These are phyloP conservation scores for Mortierella claussenii DNA, from an alignment of 192 early-diverging fungal species.

Conservation along the genomic window DNA sequence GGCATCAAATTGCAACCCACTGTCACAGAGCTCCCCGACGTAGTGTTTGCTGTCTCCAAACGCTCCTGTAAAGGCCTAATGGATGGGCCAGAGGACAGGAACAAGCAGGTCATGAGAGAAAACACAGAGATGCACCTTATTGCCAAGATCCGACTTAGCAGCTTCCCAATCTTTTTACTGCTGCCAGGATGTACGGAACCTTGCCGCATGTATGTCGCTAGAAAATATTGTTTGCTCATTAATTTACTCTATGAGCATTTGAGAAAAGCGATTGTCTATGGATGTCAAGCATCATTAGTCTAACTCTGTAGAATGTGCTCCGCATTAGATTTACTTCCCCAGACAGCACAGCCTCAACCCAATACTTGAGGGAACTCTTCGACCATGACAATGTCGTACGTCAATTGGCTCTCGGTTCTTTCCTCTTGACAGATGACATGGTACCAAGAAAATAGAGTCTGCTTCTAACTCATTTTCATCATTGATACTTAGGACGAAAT, in stretches of 20 bases:
- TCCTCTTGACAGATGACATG: background rate
- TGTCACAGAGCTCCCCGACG: conserved; percentile 25
- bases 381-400: conserved; percentile 29
- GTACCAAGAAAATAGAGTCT: background rate
- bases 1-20: conserved; percentile 23
- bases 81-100: no score
- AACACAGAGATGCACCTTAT: conserved; percentile 44
- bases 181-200: conserved; percentile 23
- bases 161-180: conserved; percentile 26
- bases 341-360: conserved; percentile 3
- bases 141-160: conserved; percentile 19
- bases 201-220: conserved; percentile 35
- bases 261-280: no score
- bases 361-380: conserved; percentile 20
- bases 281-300: background rate
- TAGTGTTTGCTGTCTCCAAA: conserved; percentile 18
- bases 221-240: no score
- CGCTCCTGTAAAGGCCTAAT: no score
- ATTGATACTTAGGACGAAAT: conserved; percentile 19
- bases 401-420: no score
- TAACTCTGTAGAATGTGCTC: background rate
- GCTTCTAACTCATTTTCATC: background rate
- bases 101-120: conserved; percentile 5
- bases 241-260: no score
- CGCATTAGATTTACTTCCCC: conserved; percentile 18